Conservation (phyloP, 495 filamentous ascomycete species). For the Talaromyces ruber region DNA sequence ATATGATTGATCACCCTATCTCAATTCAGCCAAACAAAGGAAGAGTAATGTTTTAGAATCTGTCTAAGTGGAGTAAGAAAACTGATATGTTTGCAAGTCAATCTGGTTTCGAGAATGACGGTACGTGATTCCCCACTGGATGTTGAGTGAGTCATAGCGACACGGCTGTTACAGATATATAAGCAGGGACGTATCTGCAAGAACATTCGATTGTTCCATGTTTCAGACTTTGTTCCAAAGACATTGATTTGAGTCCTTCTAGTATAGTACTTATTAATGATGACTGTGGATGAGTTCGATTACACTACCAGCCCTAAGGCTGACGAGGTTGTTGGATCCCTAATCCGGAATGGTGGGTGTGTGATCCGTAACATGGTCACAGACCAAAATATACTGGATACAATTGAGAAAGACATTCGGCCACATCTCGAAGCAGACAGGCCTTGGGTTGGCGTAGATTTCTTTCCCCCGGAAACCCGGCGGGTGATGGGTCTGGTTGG, state of each 20-base stretch:
- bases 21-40: not conserved
- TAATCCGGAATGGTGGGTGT: constrained; percentile 11
- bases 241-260: not conserved
- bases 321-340: not conserved
- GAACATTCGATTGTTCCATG: not conserved
- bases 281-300: not conserved
- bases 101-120: not conserved
- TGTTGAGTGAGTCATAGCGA: not conserved
- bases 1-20: not conserved
- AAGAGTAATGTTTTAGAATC: not conserved
- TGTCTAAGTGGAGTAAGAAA: not conserved
- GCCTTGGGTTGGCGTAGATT: constrained; percentile 10
- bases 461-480: constrained; percentile 23
- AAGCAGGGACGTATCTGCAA: not conserved
- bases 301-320: not conserved
- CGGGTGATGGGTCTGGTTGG: constrained; percentile 21
- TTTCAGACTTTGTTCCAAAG: not conserved
- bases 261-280: not conserved
- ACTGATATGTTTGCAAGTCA: not conserved
- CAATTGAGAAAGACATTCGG: constrained; percentile 17
- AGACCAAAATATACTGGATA: constrained; percentile 9
- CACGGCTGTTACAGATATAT: not conserved
- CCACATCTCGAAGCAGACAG: constrained; percentile 16
- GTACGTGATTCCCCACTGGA: not conserved
- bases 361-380: constrained; percentile 18